These are phyloP conservation scores for Fusarium algeriense DNA, from an alignment of 2,329 filamentous ascomycete genomes.

Conservation along the genomic window DNA sequence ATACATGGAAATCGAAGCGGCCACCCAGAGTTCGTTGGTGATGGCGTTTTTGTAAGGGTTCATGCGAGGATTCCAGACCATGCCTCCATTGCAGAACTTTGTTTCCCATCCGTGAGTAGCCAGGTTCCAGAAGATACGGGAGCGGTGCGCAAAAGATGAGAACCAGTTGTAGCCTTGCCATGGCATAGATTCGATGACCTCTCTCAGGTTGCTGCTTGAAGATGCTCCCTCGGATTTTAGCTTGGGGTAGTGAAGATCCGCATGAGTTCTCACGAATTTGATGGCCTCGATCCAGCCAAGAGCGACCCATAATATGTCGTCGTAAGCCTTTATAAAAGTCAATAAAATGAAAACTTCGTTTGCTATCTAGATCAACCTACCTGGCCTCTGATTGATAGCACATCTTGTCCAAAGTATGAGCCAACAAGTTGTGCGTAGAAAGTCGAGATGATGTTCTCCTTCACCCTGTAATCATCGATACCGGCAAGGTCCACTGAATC, in stretches of 20 bases:
- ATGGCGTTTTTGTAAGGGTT: conserved; percentile 95
- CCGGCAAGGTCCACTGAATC: conserved; percentile 52
- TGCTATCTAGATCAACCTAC: conserved; percentile 37
- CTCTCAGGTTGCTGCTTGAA: conserved; percentile 41
- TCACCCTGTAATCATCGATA: conserved; percentile 59
- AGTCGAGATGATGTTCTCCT: conserved; percentile 83
- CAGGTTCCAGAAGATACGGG: conserved; percentile 87
- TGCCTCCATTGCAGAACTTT: conserved; percentile 83
- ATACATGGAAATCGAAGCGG: conserved; percentile 90
- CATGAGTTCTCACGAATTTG: conserved; percentile 80
- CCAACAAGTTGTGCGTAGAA: conserved; percentile 82
- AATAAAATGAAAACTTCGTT: not conserved
- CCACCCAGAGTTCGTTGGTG: conserved; percentile 90
- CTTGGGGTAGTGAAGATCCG: conserved; percentile 67
- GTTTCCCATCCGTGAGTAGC: conserved; percentile 85
- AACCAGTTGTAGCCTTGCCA: conserved; percentile 86
- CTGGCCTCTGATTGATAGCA: conserved; percentile 75
- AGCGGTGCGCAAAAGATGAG: conserved; percentile 82
- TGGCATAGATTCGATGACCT: conserved; percentile 56
- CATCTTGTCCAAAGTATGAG: conserved; percentile 90
- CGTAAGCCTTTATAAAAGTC: conserved; percentile 73
- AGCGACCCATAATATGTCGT: conserved; percentile 96
- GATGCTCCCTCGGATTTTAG: conserved; percentile 12
- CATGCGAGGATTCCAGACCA: conserved; percentile 88
- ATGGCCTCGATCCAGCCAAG: conserved; percentile 89